These are phyloP conservation scores for Solanum aculeatissimum DNA, from an alignment of 305 asterid genomes.

Conservation along the genomic window DNA sequence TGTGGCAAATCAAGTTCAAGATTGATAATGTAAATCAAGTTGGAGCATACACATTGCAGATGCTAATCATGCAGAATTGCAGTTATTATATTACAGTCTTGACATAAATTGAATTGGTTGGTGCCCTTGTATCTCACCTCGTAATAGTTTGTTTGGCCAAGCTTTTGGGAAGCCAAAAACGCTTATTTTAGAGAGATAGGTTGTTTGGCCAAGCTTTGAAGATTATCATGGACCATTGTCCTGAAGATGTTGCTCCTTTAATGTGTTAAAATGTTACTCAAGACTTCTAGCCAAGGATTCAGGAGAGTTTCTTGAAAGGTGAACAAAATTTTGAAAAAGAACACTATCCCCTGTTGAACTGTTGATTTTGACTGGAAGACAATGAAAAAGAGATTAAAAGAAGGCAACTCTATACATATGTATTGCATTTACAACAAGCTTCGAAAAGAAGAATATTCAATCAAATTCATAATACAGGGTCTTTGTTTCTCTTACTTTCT, in stretches of 20 bases:
- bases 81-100: background rate
- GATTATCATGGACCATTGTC: background rate
- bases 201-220: background rate
- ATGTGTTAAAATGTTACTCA: no score
- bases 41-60: conserved; percentile 20
- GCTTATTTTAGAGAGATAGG: background rate
- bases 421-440: background rate
- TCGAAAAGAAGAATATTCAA: background rate
- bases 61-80: conserved; percentile 8
- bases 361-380: background rate
- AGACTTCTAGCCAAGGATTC: no score
- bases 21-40: background rate
- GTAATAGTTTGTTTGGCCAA: background rate
- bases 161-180: background rate
- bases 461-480: background rate
- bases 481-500: background rate
- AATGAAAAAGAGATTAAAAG: background rate
- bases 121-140: background rate
- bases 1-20: conserved; percentile 18
- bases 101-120: background rate
- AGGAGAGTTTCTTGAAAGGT: no score
- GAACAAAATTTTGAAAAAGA: no score
- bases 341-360: no score
- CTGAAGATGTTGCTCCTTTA: no score
- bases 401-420: background rate